These are phyloP conservation scores for Cucumis cinereus DNA, from an alignment of 306 rosid species.

Conservation along the genomic window DNA sequence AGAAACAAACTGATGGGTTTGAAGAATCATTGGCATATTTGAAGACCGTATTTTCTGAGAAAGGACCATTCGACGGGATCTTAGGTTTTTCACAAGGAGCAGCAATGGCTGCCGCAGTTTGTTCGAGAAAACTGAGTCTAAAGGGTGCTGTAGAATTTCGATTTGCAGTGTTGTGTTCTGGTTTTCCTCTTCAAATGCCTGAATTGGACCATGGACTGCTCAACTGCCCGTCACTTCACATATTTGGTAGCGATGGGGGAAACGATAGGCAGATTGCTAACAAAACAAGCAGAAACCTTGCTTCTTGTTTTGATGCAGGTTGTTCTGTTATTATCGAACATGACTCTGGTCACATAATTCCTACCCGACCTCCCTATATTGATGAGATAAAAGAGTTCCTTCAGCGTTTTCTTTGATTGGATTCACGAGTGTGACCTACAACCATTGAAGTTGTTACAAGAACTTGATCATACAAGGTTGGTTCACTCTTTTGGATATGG, in stretches of 20 bases:
- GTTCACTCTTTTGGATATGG: not conserved
- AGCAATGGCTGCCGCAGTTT: slow-evolving; percentile 64
- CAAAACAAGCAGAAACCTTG: slow-evolving; percentile 56
- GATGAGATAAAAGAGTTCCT: slow-evolving; percentile 63
- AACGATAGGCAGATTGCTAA: slow-evolving; percentile 71
- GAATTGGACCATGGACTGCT: slow-evolving; percentile 27
- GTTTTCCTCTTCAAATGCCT: slow-evolving; percentile 32
- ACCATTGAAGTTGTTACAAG: not conserved
- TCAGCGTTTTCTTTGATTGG: slow-evolving; percentile 28
- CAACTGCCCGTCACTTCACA: slow-evolving; percentile 69
- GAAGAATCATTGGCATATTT: slow-evolving; percentile 48
- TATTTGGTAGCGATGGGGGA: slow-evolving; percentile 61
- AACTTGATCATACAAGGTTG: not conserved
- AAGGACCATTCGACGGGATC: slow-evolving; percentile 79
- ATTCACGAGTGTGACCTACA: not conserved
- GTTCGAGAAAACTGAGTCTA: slow-evolving; percentile 32
- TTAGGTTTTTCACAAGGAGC: slow-evolving; percentile 94
- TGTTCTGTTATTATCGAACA: slow-evolving; percentile 56
- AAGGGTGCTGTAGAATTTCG: slow-evolving; percentile 36
- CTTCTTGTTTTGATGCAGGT: slow-evolving; percentile 44
- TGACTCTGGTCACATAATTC: slow-evolving; percentile 75
- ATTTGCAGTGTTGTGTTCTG: slow-evolving; percentile 72
- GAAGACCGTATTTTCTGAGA: slow-evolving; percentile 31
- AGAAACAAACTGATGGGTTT: slow-evolving; percentile 59
- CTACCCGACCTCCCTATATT: slow-evolving; percentile 62